phyloP scores from a whole-genome alignment of 768 basidiomycete genomes.

The Termitomyces sp. region DNA sequence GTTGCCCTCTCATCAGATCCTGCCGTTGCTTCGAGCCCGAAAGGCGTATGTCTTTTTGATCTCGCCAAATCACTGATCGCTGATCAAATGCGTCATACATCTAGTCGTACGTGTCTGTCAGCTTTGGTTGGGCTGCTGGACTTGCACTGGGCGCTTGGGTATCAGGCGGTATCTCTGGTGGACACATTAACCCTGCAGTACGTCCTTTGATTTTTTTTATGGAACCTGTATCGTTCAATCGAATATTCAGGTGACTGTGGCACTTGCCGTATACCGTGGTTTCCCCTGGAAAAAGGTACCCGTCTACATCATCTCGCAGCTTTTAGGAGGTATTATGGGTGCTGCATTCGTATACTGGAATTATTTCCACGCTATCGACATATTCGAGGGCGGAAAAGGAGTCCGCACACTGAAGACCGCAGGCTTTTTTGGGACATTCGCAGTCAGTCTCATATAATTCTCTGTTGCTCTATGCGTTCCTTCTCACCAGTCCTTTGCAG shows the following conservation, averaged over 20 bases:
- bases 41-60: constrained; percentile 42
- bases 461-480: background rate
- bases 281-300: constrained; percentile 85
- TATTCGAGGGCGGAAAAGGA: constrained; percentile 51
- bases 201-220: constrained; percentile 10
- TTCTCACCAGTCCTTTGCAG: constrained; percentile 15
- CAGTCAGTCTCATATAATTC: constrained; percentile 32
- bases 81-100: background rate
- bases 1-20: constrained; percentile 41
- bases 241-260: constrained; percentile 52
- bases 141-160: constrained; percentile 66
- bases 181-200: constrained; percentile 72
- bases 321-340: constrained; percentile 59
- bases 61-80: background rate
- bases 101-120: constrained; percentile 43
- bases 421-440: constrained; percentile 51
- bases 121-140: constrained; percentile 54
- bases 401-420: constrained; percentile 54
- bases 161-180: constrained; percentile 61
- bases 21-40: constrained; percentile 37
- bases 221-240: background rate
- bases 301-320: constrained; percentile 56
- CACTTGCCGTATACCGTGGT: constrained; percentile 58
- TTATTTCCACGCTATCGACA: constrained; percentile 64
- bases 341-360: constrained; percentile 58